These are phyloP conservation scores for Dichomitus squalens DNA, from an alignment of 1,284 basidiomycete genomes.

Conservation along the genomic window DNA sequence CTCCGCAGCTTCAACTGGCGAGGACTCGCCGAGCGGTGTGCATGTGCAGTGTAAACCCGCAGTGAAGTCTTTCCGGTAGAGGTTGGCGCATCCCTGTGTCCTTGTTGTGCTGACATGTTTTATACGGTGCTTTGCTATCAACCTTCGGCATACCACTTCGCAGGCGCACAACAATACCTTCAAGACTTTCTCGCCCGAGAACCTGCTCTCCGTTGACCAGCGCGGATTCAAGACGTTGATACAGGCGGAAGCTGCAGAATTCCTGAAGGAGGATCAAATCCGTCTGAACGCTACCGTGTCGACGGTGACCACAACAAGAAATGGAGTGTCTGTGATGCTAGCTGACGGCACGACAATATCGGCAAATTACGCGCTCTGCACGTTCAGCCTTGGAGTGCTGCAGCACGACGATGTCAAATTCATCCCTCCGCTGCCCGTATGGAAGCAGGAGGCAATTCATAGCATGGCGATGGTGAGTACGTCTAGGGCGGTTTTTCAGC, in stretches of 20 bases:
- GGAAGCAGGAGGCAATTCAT: conserved; percentile 69
- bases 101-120: conserved; percentile 4
- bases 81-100: conserved; percentile 7
- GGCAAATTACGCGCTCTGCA: conserved; percentile 49
- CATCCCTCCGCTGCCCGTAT: conserved; percentile 57
- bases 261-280: conserved; percentile 48
- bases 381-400: conserved; percentile 50
- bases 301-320: conserved; percentile 46
- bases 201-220: conserved; percentile 59
- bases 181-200: conserved; percentile 55
- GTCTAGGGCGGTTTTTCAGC: not conserved
- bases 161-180: conserved; percentile 68
- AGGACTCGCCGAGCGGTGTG: conserved; percentile 13
- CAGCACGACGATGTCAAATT: conserved; percentile 67
- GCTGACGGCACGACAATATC: conserved; percentile 44
- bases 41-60: conserved; percentile 1
- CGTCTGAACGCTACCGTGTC: conserved; percentile 56
- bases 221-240: conserved; percentile 62
- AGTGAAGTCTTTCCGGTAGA: conserved; percentile 21
- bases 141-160: too few species aligned
- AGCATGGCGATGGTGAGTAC: conserved; percentile 59
- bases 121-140: not conserved
- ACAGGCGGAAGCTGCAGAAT: conserved; percentile 55
- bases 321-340: conserved; percentile 43
- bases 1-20: conserved; percentile 19